A percentile compares a stretch with the other conserved stretches of the same genome.
phyloP scores from a whole-genome alignment of 768 basidiomycete species.

The Tulasnella sp. region DNA sequence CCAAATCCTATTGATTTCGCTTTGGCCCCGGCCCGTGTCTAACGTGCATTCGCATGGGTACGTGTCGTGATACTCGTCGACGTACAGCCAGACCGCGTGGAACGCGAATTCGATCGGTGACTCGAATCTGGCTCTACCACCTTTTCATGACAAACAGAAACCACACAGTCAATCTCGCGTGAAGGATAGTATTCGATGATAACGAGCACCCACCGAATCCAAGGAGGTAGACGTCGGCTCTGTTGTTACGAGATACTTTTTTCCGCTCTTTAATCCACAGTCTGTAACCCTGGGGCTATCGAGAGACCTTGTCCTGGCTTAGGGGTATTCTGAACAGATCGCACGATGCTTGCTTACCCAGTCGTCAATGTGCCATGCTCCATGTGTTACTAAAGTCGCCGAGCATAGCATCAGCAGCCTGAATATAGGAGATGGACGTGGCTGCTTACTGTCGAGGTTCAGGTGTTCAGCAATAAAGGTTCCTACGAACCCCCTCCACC shows the following conservation, averaged over 20 bases:
- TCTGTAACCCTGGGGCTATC: neutral
- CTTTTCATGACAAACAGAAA: neutral
- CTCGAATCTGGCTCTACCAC: neutral
- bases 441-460: neutral
- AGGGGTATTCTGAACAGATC: neutral
- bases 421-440: neutral
- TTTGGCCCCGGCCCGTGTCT: neutral
- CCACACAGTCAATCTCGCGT: neutral
- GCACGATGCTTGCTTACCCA: neutral
- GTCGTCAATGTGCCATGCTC: constrained; percentile 6
- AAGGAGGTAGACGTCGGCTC: neutral
- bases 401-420: neutral
- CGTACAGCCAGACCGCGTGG: constrained; percentile 6
- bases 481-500: neutral
- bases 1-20: constrained; percentile 6
- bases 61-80: neutral
- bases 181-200: no score
- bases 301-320: neutral
- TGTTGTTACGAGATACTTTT: neutral
- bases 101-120: constrained; percentile 5
- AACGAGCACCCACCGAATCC: constrained; percentile 3
- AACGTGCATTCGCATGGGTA: neutral
- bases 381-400: neutral
- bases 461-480: constrained; percentile 7
- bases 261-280: neutral